phyloP scores from a whole-genome alignment of 179 eudicot species.

The Beta lomatogona region DNA sequence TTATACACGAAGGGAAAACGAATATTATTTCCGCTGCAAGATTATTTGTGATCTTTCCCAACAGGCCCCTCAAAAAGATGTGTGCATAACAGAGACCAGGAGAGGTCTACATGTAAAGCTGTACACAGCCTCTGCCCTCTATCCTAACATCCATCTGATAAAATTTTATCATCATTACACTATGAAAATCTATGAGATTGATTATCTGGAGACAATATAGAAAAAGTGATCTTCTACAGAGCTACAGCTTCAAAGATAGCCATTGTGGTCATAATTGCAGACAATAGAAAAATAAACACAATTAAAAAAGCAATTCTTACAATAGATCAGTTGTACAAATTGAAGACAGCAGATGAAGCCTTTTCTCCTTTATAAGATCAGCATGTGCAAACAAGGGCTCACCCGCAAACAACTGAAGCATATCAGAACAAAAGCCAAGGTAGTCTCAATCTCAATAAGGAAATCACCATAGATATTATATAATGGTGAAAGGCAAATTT shows the following conservation, averaged over 20 bases:
- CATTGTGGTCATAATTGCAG: neutral
- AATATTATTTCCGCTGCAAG: too few relatives aligned
- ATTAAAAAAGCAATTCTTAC: slow-evolving; percentile 45
- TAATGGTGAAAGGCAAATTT: neutral
- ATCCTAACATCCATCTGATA: neutral
- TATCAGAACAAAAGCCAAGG: neutral
- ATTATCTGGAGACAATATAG: neutral
- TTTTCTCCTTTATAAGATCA: slow-evolving; percentile 69
- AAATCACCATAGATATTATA: neutral
- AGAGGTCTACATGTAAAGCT: neutral
- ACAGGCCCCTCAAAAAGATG: too few relatives aligned
- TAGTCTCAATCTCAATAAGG: slow-evolving; percentile 4
- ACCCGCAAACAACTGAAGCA: slow-evolving; percentile 77
- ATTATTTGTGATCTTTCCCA: too few relatives aligned
- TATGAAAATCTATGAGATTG: neutral
- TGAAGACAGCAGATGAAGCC: slow-evolving; percentile 65
- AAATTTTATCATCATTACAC: neutral
- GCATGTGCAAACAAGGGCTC: slow-evolving; percentile 72
- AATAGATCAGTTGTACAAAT: slow-evolving; percentile 57
- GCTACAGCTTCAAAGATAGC: neutral
- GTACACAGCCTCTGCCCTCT: neutral
- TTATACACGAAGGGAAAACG: too few relatives aligned
- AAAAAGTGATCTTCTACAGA: neutral
- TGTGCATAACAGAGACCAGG: neutral
- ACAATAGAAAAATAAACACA: neutral